Evolutionary conservation across 2,329 filamentous ascomycete genomes (phyloP), one percentile per base, ranked within the genome.

Genomic region (Setomelanomma holmii): DNA sequence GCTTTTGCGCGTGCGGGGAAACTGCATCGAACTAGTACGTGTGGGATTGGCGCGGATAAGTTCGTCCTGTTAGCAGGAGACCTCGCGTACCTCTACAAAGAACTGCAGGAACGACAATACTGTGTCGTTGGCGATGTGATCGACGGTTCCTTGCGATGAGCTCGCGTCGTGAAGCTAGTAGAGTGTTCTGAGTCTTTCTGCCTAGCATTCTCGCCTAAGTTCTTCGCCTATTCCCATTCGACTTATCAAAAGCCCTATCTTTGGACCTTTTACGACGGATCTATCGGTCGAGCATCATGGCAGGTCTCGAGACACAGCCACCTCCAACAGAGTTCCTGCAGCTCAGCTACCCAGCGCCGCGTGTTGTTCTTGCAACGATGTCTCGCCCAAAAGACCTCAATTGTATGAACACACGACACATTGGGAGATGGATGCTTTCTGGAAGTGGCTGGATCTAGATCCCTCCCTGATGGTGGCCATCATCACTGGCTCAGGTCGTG

Each of bases 391-490:
- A 63, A 34, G 63, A 68, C 40, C 74, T 80, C 66, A 82, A 82
- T 55, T 71, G 47, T 45, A 56, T 63, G 53, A 55, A 54, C 40
- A 61, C 57, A 8, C 49, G 41, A 59, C 75, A 3, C 78, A 79
- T 60, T 78, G 74, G 73, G 80, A 81, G 60, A 73, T 78, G 52
- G 73, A 78, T 49, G 57, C 63, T 3, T 59, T 83, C 0, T 79
- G 79, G 66, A 71, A 73, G 35, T 82, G 80, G 79, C 80, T 81
- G 51, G 81, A 83, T 60, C 60, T 66, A 5, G 78, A 80, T 53
- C 76, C 78, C 0, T 65, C 55, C 7, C 69, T 80, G 20, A 68
- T 67, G 4, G 74, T 79, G 12, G 77, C 74, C 38, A 66, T 67
- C 10, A 52, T 67, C 30, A 83, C 80, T 0, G 81, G 81, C 43